Evolutionary conservation across 345 rosid species (phyloP).

Genomic region (Euphorbia pulcherrima): DNA sequence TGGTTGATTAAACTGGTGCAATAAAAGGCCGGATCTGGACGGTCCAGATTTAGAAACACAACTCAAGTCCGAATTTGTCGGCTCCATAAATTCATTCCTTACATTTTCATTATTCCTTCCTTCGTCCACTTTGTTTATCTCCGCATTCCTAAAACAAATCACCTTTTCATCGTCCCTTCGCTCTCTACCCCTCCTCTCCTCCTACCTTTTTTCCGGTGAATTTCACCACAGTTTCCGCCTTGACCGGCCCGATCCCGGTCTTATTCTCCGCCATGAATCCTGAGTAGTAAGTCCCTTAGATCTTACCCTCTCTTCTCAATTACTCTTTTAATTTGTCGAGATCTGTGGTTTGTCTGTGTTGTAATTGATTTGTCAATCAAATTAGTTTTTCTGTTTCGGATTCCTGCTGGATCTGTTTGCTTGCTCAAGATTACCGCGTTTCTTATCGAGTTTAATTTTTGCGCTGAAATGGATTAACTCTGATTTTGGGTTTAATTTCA

Average conservation of each 20-base stretch:
- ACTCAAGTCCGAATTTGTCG: slow-evolving; percentile 14
- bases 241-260: slow-evolving; percentile 33
- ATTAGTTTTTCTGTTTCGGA: background rate
- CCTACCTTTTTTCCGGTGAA: slow-evolving; percentile 1
- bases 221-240: slow-evolving; percentile 20
- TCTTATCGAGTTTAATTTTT: background rate
- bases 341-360: background rate
- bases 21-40: slow-evolving; percentile 3
- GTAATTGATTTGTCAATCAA: background rate
- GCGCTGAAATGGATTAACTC: background rate
- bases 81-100: background rate
- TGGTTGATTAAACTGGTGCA: background rate
- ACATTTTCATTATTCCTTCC: background rate
- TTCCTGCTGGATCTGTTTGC: background rate
- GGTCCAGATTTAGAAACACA: slow-evolving; percentile 9
- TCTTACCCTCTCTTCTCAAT: background rate
- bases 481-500: background rate
- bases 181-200: background rate
- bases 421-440: background rate
- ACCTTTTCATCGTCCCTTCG: background rate
- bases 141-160: background rate
- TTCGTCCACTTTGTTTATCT: background rate
- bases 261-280: slow-evolving; percentile 36
- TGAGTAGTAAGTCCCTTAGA: slow-evolving; percentile 34
- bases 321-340: background rate